phyloP scores from a whole-genome alignment of 2,329 filamentous ascomycete genomes.

The Dichotomopilus funicola region DNA sequence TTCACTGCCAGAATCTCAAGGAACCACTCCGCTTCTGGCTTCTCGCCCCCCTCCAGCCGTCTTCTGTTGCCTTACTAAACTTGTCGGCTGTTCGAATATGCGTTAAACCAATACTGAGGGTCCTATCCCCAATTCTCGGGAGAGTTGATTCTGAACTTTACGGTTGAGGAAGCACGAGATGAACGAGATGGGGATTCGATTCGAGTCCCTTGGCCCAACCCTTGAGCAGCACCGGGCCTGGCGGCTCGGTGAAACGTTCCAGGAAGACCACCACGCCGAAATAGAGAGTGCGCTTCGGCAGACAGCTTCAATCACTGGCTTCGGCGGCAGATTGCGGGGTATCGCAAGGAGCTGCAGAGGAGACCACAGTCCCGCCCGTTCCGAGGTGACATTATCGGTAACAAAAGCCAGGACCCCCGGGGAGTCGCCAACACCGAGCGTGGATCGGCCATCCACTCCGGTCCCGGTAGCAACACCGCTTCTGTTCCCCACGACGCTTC shows the following conservation, averaged over 20 bases:
- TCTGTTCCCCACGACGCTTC: background rate
- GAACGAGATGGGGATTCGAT: slow-evolving; percentile 25
- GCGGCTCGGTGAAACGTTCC: slow-evolving; percentile 19
- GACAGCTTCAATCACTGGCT: slow-evolving; percentile 12
- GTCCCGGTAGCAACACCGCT: background rate
- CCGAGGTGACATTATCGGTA: slow-evolving; percentile 6
- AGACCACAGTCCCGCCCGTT: background rate
- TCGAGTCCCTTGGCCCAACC: slow-evolving; percentile 20
- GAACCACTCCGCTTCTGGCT: background rate
- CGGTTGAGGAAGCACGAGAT: background rate
- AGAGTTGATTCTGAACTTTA: background rate
- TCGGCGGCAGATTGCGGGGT: slow-evolving; percentile 15
- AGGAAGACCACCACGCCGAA: slow-evolving; percentile 13
- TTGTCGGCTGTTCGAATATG: slow-evolving; percentile 10
- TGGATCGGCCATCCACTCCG: background rate
- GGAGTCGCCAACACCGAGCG: background rate
- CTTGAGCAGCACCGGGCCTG: slow-evolving; percentile 25
- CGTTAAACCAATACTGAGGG: slow-evolving; percentile 7
- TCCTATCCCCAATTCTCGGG: background rate
- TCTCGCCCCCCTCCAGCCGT: background rate
- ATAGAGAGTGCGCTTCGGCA: slow-evolving; percentile 22
- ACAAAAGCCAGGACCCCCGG: background rate
- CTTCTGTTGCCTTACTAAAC: background rate
- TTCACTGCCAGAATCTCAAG: background rate
- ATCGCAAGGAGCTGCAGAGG: slow-evolving; percentile 9